These are phyloP conservation scores for Melanogaster broomeanus DNA, from an alignment of 768 basidiomycete genomes.

Conservation along the genomic window DNA sequence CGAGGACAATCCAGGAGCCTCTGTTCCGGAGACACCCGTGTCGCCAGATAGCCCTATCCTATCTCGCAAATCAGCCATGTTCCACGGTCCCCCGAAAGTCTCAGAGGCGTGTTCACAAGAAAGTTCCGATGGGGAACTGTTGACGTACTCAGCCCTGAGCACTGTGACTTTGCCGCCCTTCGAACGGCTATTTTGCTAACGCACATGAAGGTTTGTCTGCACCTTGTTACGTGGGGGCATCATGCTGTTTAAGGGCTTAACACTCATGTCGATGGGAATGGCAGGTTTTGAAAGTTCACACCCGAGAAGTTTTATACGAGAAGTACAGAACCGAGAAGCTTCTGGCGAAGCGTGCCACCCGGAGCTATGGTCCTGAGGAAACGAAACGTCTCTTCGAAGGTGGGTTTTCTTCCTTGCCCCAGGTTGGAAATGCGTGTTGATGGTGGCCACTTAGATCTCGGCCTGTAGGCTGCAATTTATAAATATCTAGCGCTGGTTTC, in stretches of 20 bases:
- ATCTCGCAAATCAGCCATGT: slow-evolving; percentile 32
- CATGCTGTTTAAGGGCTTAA: slow-evolving; percentile 9
- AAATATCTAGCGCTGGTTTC: slow-evolving; percentile 24
- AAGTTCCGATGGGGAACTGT: slow-evolving; percentile 88
- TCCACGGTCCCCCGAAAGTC: slow-evolving; percentile 63
- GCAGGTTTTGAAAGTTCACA: slow-evolving; percentile 79
- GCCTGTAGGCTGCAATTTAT: slow-evolving; percentile 35
- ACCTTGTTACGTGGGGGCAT: slow-evolving; percentile 20
- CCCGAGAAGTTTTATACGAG: slow-evolving; percentile 91
- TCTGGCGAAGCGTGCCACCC: slow-evolving; percentile 81
- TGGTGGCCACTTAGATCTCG: slow-evolving; percentile 40
- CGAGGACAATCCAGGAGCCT: slow-evolving; percentile 18
- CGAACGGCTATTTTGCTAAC: slow-evolving; percentile 83
- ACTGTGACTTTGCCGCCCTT: slow-evolving; percentile 87
- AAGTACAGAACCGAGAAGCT: slow-evolving; percentile 91
- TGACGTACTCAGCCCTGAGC: slow-evolving; percentile 81
- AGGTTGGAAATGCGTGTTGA: slow-evolving; percentile 26
- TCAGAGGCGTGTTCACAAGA: slow-evolving; percentile 75
- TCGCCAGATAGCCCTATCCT: slow-evolving; percentile 38
- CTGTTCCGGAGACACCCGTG: slow-evolving; percentile 33
- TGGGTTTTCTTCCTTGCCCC: slow-evolving; percentile 33
- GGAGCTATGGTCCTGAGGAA: slow-evolving; percentile 74
- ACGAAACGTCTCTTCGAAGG: slow-evolving; percentile 74
- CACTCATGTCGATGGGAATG: slow-evolving; percentile 10
- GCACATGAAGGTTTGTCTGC: slow-evolving; percentile 71